Base-by-base conservation (phyloP, 768 basidiomycete species). In the Atractiella rhizophila region DNA sequence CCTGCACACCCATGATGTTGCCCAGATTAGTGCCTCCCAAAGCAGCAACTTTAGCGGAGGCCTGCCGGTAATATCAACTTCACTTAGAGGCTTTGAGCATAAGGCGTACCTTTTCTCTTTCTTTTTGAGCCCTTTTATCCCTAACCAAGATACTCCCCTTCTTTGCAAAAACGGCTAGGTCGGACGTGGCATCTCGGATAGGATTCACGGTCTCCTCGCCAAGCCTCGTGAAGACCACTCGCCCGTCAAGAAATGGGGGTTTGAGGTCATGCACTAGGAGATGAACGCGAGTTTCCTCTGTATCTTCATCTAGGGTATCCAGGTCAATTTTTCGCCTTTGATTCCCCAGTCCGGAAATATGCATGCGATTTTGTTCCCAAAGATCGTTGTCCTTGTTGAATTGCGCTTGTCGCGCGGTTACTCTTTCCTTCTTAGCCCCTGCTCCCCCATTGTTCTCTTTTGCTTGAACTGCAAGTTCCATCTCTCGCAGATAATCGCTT, bases 301-400 rank as follows among this genome's bases (percentile, higher is more conserved):
- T 74, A 52, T 96, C 91, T 55, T 94, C 88, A 53, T 88, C 82
- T 51, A 94, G 85, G 31, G 44, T 20, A 53, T 96, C 86, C 19
- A 86, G 66, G 55, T 98, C 85, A 35, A 98, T 68, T 31, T 39
- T 42, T 20, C 52, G 35, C 4, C 70, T 65, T 49, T 72, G 77
- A 26, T 79, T 74, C 1, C 81, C 79, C 16, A 94, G 76, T 53
- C 91, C 91, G 3, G 91, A 96, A 0, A 81, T 82, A 9, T 82
- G 65, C 77, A 98, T 86, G 54, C 88, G 79, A 55, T 96, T 96
- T 7, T 79, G 79, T 63, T 98, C 91, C 91, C 91, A 98, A 10
- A 88, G 63, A 53, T 98, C 91, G 53, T 91, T 96, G 58, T 98
- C 91, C 19, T 82, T 82, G 52, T 96, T 94, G 57, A 85, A 91